Evolutionary conservation across 345 rosid species (phyloP), one percentile per base, ranked within the genome.

Genomic region (Populus alba): DNA sequence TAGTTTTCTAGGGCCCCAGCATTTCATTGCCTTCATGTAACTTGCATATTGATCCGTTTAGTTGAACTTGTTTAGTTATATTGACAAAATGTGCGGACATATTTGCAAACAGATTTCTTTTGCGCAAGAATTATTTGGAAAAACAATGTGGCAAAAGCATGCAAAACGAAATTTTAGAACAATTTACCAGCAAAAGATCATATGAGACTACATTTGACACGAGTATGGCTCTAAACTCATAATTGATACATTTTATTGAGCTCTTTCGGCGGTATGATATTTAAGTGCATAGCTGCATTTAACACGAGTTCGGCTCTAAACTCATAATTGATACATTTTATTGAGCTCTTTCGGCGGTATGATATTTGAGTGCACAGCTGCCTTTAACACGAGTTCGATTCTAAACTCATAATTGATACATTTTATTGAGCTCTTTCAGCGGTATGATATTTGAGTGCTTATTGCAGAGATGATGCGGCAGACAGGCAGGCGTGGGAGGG

Each of bases 381-480:
- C 37, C 17, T 43, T 22, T 12, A 35, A 70, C 35, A 23, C 12
- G 17, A 70, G 33, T 29, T 38, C 37, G 13, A 10, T 6, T 55
- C 33, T 23, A 1, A 31, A 65, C 35, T 65, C 68, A 27, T 33
- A 29, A 65, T 2, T 9, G 45, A 66, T 66, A 7, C 11, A 66
- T 66, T 72, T 11, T 51, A 65, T 66, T 43, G 6, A 43, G 25
- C 18, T 15, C 47, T 39, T 65, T 10, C n/a, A 2, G 22, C 49
- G 39, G 53, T n/a, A 8, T 65, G 55, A 65, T 35, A 35, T 55
- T 53, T 27, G 22, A 31, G 7, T 72, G 31, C 53, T 43, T 35
- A 3, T 70, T 63, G 62, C 81, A 82, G 85, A 82, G 73, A 74
- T 82, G 73, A 33, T 70, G 69, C 79, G 85, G 25, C 81, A 74